phyloP scores from a whole-genome alignment of 257 asterid genomes.

The Thymus mandschuricus region DNA sequence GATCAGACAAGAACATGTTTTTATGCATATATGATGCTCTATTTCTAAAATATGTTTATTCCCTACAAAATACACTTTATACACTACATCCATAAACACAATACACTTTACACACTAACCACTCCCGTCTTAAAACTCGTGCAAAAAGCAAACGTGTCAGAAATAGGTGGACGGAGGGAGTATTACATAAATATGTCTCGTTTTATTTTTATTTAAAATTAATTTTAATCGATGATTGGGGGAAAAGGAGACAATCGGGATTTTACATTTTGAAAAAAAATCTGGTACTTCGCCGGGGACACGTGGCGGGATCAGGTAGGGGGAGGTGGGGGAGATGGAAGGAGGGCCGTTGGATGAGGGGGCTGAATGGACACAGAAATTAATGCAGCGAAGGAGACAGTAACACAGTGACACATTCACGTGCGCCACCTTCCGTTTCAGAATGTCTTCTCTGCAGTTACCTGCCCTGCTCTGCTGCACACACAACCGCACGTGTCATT shows the following conservation, averaged over 20 bases:
- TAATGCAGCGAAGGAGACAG: slow-evolving; percentile 56
- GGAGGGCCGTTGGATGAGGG: slow-evolving; percentile 40
- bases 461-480: slow-evolving; percentile 35
- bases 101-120: too few relatives aligned
- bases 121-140: too few relatives aligned
- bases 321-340: neutral
- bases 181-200: neutral
- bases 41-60: too few relatives aligned
- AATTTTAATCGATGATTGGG: too few relatives aligned
- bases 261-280: neutral
- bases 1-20: too few relatives aligned
- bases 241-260: slow-evolving; percentile 17
- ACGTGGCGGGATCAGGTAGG: slow-evolving; percentile 18
- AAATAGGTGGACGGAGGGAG: too few relatives aligned
- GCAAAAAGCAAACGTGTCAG: too few relatives aligned
- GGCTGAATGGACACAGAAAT: slow-evolving; percentile 58
- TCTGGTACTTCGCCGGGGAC: neutral
- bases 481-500: slow-evolving; percentile 61
- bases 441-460: slow-evolving; percentile 56
- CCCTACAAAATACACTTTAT: too few relatives aligned
- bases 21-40: too few relatives aligned
- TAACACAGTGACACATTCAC: slow-evolving; percentile 64
- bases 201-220: neutral
- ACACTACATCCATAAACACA: too few relatives aligned
- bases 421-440: slow-evolving; percentile 68